phyloP scores from a whole-genome alignment of 768 basidiomycete species.

The Phylloporus arenicola region DNA sequence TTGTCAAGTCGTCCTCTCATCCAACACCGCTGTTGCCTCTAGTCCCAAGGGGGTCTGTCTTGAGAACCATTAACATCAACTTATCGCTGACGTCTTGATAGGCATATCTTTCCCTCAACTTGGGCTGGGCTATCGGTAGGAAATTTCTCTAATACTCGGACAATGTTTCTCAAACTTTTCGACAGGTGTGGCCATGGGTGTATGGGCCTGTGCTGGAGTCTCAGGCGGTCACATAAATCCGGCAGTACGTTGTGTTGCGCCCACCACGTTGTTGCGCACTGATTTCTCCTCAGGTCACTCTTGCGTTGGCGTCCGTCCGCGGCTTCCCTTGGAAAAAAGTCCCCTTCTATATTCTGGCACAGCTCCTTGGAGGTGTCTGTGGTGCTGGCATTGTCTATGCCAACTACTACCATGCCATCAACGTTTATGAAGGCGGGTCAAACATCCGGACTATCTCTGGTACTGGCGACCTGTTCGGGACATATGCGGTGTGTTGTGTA shows the following conservation, averaged over 20 bases:
- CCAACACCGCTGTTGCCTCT: slow-evolving; percentile 39
- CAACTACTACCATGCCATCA: slow-evolving; percentile 64
- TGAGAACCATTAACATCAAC: background rate
- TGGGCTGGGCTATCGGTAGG: slow-evolving; percentile 32
- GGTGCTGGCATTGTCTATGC: slow-evolving; percentile 57
- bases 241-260: slow-evolving; percentile 38
- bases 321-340: slow-evolving; percentile 80
- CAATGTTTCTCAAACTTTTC: background rate
- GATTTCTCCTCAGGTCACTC: slow-evolving; percentile 50
- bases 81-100: slow-evolving; percentile 7
- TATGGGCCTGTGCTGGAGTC: slow-evolving; percentile 60
- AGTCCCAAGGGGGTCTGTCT: slow-evolving; percentile 51
- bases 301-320: slow-evolving; percentile 63
- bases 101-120: slow-evolving; percentile 22
- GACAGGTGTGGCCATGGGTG: slow-evolving; percentile 54
- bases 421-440: slow-evolving; percentile 53
- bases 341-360: slow-evolving; percentile 60
- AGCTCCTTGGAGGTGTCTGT: slow-evolving; percentile 54
- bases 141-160: background rate
- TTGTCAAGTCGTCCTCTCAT: slow-evolving; percentile 52
- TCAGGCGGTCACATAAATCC: slow-evolving; percentile 78
- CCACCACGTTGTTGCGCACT: background rate
- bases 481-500: slow-evolving; percentile 47
- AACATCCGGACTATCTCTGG: slow-evolving; percentile 50
- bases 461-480: slow-evolving; percentile 55